Conservation (phyloP, 805 yeast genomes). For the Gaillardinia entomophila region DNA sequence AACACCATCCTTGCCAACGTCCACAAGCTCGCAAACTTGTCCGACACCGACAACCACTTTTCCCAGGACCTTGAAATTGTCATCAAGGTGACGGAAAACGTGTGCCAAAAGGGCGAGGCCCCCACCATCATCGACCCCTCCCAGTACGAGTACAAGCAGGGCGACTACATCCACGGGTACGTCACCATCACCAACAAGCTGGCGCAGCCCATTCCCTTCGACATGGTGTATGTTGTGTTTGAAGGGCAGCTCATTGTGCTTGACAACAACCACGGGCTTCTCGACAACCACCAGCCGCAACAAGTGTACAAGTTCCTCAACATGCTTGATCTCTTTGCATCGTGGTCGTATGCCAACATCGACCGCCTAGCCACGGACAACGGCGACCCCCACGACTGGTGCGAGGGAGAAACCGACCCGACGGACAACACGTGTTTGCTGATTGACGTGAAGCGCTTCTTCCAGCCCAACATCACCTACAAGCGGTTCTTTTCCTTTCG, state of each 20-base stretch:
- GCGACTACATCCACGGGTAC: constrained; percentile 39
- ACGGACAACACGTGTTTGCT: constrained; percentile 30
- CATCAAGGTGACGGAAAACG: constrained; percentile 30
- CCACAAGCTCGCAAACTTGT: constrained; percentile 31
- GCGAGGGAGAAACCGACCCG: constrained; percentile 40
- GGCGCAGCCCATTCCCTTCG: constrained; percentile 29
- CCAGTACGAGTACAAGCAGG: constrained; percentile 30
- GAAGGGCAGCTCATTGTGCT: constrained; percentile 30
- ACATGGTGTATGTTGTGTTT: constrained; percentile 40
- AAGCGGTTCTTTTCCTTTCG: constrained; percentile 38
- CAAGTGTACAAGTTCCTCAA: constrained; percentile 33
- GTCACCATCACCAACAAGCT: constrained; percentile 31
- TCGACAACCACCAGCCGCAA: constrained; percentile 18
- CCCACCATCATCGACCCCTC: constrained; percentile 29
- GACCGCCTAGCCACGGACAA: constrained; percentile 32
- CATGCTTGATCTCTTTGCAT: constrained; percentile 40
- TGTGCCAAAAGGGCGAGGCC: constrained; percentile 33
- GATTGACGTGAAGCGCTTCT: constrained; percentile 29
- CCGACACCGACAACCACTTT: constrained; percentile 11
- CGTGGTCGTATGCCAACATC: constrained; percentile 40
- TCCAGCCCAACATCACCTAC: constrained; percentile 33
- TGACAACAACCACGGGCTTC: constrained; percentile 13
- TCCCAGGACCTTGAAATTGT: constrained; percentile 24
- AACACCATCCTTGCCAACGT: constrained; percentile 38
- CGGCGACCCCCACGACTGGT: constrained; percentile 41